A percentile compares a stretch with the other conserved stretches of the same genome.
These are phyloP conservation scores for Acanthamoeba polyphaga DNA, from an alignment of 208 protist genomes.

Conservation along the genomic window DNA sequence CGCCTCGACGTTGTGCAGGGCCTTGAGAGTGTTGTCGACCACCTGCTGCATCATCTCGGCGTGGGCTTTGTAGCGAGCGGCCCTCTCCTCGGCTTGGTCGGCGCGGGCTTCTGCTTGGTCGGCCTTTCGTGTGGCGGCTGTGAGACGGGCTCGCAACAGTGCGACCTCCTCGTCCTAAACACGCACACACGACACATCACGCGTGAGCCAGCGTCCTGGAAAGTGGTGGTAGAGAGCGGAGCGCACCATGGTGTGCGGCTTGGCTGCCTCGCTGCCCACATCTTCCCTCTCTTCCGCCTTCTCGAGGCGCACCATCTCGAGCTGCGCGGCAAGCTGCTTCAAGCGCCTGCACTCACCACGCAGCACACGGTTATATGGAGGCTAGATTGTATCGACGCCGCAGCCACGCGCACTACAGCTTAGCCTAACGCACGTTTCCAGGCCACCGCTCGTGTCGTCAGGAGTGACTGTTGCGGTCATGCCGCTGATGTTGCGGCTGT, in stretches of 20 bases:
- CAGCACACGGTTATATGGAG: too few species aligned
- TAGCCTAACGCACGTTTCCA: background rate
- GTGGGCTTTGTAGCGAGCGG: background rate
- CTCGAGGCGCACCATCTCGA: background rate
- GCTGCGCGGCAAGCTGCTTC: background rate
- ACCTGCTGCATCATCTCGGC: background rate
- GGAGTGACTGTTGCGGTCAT: background rate
- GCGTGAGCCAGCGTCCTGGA: background rate
- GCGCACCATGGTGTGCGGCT: background rate
- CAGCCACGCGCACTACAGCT: background rate
- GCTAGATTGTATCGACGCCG: too few species aligned
- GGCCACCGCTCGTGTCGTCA: background rate
- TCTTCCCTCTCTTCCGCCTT: background rate
- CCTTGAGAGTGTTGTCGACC: background rate
- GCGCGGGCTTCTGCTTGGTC: slow-evolving; percentile 20
- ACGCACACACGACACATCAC: background rate
- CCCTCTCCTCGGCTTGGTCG: background rate
- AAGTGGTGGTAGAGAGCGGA: background rate
- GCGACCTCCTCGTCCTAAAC: slow-evolving; percentile 3
- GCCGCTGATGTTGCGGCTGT: too few species aligned
- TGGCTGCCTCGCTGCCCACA: background rate
- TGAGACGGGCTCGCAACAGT: background rate
- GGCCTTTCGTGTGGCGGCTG: background rate
- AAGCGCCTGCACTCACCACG: background rate
- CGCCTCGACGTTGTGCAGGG: background rate